Conservation (phyloP, 2,329 filamentous ascomycete species). For the Xylaria digitata region DNA sequence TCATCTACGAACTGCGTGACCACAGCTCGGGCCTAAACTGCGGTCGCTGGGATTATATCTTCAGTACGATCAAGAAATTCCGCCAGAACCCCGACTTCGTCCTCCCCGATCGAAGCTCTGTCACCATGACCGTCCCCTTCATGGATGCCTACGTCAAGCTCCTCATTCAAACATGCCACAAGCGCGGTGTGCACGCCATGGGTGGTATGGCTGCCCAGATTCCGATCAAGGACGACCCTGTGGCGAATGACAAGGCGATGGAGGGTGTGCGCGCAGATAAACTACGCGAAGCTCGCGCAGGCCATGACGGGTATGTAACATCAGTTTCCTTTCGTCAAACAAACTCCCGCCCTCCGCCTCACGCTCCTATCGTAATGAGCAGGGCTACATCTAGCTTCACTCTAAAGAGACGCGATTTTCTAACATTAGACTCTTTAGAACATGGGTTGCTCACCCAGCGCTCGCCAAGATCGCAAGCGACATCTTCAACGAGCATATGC, state of each 20-base stretch:
- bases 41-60: conserved; percentile 99
- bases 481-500: conserved; percentile 98
- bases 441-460: conserved; percentile 97
- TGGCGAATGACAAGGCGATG: conserved; percentile 94
- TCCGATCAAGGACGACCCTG: conserved; percentile 93
- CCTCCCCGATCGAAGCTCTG: conserved; percentile 86
- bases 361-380: background rate
- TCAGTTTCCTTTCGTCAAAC: background rate
- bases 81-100: conserved; percentile 93
- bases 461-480: conserved; percentile 89
- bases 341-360: background rate
- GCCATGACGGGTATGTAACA: conserved; percentile 79
- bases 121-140: conserved; percentile 98
- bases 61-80: conserved; percentile 99
- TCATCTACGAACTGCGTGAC: conserved; percentile 98
- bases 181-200: conserved; percentile 97
- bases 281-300: conserved; percentile 92
- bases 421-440: conserved; percentile 55
- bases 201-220: conserved; percentile 99
- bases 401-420: background rate
- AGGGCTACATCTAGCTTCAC: background rate
- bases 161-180: conserved; percentile 97
- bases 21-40: conserved; percentile 98
- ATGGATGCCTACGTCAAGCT: conserved; percentile 98
- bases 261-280: conserved; percentile 93